Percentiles rank a stretch among this genome's conserved stretches.
Evolutionary conservation across 768 basidiomycete species (phyloP).

Genomic region (Lyophyllum shimeji): DNA sequence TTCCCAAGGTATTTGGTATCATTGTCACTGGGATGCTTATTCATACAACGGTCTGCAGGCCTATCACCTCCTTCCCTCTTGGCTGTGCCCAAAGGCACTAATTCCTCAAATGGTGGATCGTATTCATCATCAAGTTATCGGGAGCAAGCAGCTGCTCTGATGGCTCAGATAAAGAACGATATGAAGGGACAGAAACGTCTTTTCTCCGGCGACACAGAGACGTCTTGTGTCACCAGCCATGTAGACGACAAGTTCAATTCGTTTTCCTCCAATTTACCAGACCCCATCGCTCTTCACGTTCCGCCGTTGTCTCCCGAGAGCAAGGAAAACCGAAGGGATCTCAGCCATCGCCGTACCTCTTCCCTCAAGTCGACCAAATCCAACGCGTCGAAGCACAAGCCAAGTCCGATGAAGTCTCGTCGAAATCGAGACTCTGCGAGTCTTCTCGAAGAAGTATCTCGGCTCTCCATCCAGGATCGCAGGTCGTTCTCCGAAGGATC

Average conservation of each 20-base stretch:
- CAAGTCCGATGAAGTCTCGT: constrained; percentile 45
- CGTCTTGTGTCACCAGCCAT: constrained; percentile 40
- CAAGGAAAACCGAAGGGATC: constrained; percentile 32
- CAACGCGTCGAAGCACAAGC: constrained; percentile 19
- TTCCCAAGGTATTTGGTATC: constrained; percentile 21
- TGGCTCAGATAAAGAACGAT: constrained; percentile 84
- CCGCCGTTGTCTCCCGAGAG: constrained; percentile 15
- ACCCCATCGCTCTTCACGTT: constrained; percentile 5
- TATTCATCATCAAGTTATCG: constrained; percentile 72
- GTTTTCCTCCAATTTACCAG: constrained; percentile 14
- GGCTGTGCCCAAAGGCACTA: constrained; percentile 29
- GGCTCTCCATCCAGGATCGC: constrained; percentile 43
- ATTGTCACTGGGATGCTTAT: background rate
- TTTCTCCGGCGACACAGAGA: constrained; percentile 66
- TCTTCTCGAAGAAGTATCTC: constrained; percentile 38
- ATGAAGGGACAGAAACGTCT: constrained; percentile 73
- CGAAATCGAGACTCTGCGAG: constrained; percentile 38
- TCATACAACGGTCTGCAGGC: constrained; percentile 19
- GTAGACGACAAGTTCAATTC: constrained; percentile 30
- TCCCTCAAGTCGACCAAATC: constrained; percentile 12
- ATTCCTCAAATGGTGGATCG: constrained; percentile 30
- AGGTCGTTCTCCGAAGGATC: constrained; percentile 21
- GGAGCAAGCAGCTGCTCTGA: constrained; percentile 73
- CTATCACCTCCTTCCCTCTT: constrained; percentile 32
- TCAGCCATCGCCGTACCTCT: constrained; percentile 29